phyloP scores from a whole-genome alignment of 2,329 filamentous ascomycete genomes.

The Pseudogymnoascus sp. region DNA sequence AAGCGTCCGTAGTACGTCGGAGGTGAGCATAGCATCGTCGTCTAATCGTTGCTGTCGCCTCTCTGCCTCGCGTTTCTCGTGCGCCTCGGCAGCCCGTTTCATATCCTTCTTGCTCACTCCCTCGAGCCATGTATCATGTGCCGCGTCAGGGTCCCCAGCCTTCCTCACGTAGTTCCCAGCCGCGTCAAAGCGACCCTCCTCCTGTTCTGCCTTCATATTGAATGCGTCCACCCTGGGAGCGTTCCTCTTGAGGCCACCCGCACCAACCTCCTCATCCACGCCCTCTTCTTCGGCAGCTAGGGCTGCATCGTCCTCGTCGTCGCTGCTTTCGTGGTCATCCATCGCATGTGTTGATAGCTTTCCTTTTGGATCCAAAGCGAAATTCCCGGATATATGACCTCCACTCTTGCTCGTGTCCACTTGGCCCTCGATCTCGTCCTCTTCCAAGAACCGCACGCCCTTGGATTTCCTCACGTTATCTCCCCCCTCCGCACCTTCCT shows the following conservation, averaged over 20 bases:
- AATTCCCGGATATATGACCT: constrained; percentile 52
- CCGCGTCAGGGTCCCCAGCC: constrained; percentile 77
- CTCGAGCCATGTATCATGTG: constrained; percentile 87
- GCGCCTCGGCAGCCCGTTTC: constrained; percentile 75
- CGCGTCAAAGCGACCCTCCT: constrained; percentile 88
- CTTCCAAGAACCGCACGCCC: constrained; percentile 51
- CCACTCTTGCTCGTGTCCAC: constrained; percentile 65
- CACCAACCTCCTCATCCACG: constrained; percentile 81
- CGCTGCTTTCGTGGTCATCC: constrained; percentile 39
- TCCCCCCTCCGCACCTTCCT: constrained; percentile 29
- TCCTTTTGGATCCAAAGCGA: constrained; percentile 50
- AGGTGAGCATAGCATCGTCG: constrained; percentile 65
- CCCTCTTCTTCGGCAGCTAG: constrained; percentile 67
- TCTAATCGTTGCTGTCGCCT: constrained; percentile 59
- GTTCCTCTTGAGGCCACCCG: constrained; percentile 83
- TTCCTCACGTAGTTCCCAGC: constrained; percentile 86
- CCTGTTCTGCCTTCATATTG: constrained; percentile 83
- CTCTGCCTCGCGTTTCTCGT: constrained; percentile 75
- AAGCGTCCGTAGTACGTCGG: constrained; percentile 63
- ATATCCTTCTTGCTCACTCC: constrained; percentile 92
- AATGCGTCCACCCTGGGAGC: constrained; percentile 94
- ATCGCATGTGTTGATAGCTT: constrained; percentile 30
- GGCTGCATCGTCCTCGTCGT: constrained; percentile 62
- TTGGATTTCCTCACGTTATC: constrained; percentile 50
- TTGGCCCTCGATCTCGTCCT: constrained; percentile 66